phyloP scores from a whole-genome alignment of 169 alveolate genomes.

The Plasmodium relictum region DNA sequence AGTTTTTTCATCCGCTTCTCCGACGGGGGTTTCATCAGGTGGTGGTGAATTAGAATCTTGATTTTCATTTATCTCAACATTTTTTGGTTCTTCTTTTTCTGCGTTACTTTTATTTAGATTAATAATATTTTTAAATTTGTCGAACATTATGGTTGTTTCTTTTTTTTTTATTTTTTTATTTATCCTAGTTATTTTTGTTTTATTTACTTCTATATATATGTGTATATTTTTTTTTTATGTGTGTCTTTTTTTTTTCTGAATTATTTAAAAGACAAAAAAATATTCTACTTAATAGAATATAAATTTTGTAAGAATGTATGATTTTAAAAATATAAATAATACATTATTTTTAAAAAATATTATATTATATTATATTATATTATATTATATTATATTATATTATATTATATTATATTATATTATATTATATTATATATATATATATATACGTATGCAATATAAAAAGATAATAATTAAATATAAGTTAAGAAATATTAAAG shows the following conservation, averaged over 20 bases:
- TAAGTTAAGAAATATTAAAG: background rate
- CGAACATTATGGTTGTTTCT: constrained; percentile 16
- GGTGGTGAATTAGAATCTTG: constrained; percentile 17
- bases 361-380: too few species aligned
- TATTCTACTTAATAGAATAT: too few species aligned
- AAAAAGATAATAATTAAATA: background rate
- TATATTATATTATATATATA: too few species aligned
- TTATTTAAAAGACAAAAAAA: too few species aligned
- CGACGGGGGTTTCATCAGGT: constrained; percentile 15
- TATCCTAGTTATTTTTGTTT: background rate
- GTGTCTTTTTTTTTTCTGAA: too few species aligned
- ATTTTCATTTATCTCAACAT: constrained; percentile 39
- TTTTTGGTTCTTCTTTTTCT: constrained; percentile 46
- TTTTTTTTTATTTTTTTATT: background rate
- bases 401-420: too few species aligned
- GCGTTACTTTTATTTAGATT: constrained; percentile 23
- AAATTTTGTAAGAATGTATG: too few species aligned
- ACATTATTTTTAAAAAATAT: too few species aligned
- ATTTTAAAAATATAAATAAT: too few species aligned
- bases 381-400: too few species aligned
- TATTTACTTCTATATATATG: background rate
- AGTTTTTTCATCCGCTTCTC: constrained; percentile 71
- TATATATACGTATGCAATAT: background rate
- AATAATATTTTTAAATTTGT: constrained; percentile 52
- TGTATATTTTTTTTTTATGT: background rate